Percentiles rank a stretch among this genome's conserved stretches.
These are phyloP conservation scores for Cercophora newfieldiana DNA, from an alignment of 495 filamentous ascomycete genomes.

Conservation along the genomic window DNA sequence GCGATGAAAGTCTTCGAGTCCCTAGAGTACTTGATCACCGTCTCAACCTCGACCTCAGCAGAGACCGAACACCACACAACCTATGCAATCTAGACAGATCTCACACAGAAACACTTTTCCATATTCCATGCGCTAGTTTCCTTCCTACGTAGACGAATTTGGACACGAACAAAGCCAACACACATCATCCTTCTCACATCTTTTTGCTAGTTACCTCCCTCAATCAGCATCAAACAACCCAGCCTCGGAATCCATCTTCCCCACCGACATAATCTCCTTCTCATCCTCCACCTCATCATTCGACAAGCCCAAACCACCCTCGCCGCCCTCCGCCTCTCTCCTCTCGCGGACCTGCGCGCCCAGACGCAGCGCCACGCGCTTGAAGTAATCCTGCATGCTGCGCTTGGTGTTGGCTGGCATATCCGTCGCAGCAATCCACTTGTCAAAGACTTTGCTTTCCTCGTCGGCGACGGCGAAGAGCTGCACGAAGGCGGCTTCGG, in stretches of 20 bases:
- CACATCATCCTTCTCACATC: background rate
- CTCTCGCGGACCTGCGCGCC: slow-evolving; percentile 82
- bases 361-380: slow-evolving; percentile 80
- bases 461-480: slow-evolving; percentile 89
- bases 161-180: background rate
- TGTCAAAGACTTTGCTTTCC: slow-evolving; percentile 85
- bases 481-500: slow-evolving; percentile 92
- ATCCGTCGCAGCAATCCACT: slow-evolving; percentile 64
- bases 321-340: slow-evolving; percentile 84
- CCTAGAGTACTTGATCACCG: too few relatives aligned
- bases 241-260: slow-evolving; percentile 80
- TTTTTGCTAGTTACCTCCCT: slow-evolving; percentile 16
- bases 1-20: too few relatives aligned
- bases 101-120: background rate
- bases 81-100: too few relatives aligned
- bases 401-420: slow-evolving; percentile 71
- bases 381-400: slow-evolving; percentile 97
- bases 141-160: background rate
- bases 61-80: background rate
- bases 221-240: slow-evolving; percentile 51
- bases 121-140: background rate
- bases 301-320: slow-evolving; percentile 77
- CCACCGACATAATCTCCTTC: slow-evolving; percentile 93
- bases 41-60: too few relatives aligned
- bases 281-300: slow-evolving; percentile 93